Base-by-base conservation (phyloP, 169 alveolate genomes). In the Eimeria necatrix region DNA sequence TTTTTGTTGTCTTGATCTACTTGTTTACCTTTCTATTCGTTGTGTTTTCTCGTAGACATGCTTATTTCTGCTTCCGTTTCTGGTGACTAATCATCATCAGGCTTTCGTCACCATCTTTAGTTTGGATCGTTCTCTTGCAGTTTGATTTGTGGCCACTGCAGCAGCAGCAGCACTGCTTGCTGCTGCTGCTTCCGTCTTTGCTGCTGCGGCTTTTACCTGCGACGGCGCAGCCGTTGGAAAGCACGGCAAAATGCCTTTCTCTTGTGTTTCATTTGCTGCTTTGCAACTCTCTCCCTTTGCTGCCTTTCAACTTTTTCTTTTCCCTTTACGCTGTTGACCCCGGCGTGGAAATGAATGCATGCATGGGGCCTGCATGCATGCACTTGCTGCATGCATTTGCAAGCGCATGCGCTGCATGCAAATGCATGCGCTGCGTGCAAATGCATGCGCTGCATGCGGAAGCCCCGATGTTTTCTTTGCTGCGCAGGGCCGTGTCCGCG, bases 401-500 rank as follows among this genome's bases (percentile, higher is more conserved):
- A 18, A 22, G 1, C 12, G 46, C 80, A 1, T 14, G 9, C 80
- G 41, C 2, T 32, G 41, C 80, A 12, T 6, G 46, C 12, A 18
- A 22, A 12, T 0, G 46, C 80, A 1, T 14, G 9, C 80, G 41
- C 2, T 32, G 41, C 80, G 4, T 9, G 80, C 80, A 68, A 16
- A 24, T 59, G 70, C 22, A 68, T n/a, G 12, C 24, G 9, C 78
- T 68, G 9, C 41, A 9, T 3, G 12, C 41, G 12, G 8, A 9
- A 0, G 12, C 20, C 20, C 41, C 48, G 26, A 8, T 0, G 3
- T 68, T 18, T n/a, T n/a, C 41, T 68, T 76, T 41, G 18, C 51
- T 73, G 60, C 41, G 60, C 94, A 93, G 96, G 96, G 84, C 20
- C 93, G 96, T 20, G 97, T 95, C n/a, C 95, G 96, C 94, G 97